Conservation (phyloP, 139 green algal genomes). For the Yamagishiella unicocca region DNA sequence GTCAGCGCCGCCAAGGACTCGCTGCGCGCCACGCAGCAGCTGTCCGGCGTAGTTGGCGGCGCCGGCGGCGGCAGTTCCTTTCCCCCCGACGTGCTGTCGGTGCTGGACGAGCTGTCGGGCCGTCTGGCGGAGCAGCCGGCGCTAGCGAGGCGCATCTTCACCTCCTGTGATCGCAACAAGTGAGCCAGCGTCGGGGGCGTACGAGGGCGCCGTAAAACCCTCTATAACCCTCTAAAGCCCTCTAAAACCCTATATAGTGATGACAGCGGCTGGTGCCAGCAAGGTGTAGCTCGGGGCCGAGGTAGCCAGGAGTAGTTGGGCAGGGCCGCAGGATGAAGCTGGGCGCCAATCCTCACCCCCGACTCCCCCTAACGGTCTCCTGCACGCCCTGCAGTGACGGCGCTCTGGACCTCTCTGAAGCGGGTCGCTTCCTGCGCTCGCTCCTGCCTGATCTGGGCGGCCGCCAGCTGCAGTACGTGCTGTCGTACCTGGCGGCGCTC, state of each 20-base stretch:
- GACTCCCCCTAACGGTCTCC: background rate
- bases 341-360: background rate
- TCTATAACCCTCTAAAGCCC: no score
- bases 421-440: constrained; percentile 43
- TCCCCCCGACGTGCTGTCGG: constrained; percentile 13
- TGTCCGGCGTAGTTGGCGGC: background rate
- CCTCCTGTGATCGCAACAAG: background rate
- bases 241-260: no score
- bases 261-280: no score
- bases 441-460: constrained; percentile 47
- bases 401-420: constrained; percentile 39
- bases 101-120: background rate
- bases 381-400: constrained; percentile 35
- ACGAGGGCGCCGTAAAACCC: no score
- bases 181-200: no score
- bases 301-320: no score
- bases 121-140: constrained; percentile 15
- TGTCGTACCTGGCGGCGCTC: constrained; percentile 51
- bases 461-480: constrained; percentile 55
- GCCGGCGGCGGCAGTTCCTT: background rate
- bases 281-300: no score
- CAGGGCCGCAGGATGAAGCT: no score
- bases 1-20: constrained; percentile 35
- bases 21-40: constrained; percentile 27
- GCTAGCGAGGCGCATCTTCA: constrained; percentile 4